A percentile compares a stretch with the other conserved stretches of the same genome.
Conservation (phyloP, 179 eudicot genomes). For the Spinacia oleracea region DNA sequence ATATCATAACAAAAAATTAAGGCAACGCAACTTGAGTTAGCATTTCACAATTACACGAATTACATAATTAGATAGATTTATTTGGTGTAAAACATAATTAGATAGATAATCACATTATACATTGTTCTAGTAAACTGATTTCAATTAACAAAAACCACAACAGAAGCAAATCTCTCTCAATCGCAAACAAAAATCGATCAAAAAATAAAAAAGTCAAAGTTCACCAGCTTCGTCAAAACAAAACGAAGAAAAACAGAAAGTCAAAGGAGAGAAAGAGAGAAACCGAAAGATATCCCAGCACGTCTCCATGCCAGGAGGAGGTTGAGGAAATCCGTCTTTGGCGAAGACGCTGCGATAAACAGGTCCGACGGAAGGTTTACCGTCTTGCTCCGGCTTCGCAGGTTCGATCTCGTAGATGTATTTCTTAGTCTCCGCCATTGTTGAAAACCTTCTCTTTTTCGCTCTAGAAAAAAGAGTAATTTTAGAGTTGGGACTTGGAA, state of each 20-base stretch:
- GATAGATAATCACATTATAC: background rate
- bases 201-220: background rate
- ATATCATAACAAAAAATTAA: background rate
- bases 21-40: background rate
- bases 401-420: constrained; percentile 69
- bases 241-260: background rate
- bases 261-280: background rate
- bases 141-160: background rate
- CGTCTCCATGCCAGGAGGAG: constrained; percentile 52
- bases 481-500: background rate
- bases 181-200: background rate
- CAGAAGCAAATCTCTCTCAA: constrained; percentile 1
- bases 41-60: background rate
- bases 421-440: constrained; percentile 43
- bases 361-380: constrained; percentile 68
- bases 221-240: background rate
- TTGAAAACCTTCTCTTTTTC: constrained; percentile 1
- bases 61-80: no score
- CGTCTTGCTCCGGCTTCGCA: constrained; percentile 43
- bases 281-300: constrained; percentile 98
- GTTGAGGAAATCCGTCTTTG: constrained; percentile 68
- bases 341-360: constrained; percentile 72
- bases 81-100: no score
- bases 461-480: background rate
- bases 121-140: background rate